Percentiles rank a stretch among this genome's conserved stretches.
phyloP scores from a whole-genome alignment of 768 basidiomycete species.

The Tricholoma saponaceum region DNA sequence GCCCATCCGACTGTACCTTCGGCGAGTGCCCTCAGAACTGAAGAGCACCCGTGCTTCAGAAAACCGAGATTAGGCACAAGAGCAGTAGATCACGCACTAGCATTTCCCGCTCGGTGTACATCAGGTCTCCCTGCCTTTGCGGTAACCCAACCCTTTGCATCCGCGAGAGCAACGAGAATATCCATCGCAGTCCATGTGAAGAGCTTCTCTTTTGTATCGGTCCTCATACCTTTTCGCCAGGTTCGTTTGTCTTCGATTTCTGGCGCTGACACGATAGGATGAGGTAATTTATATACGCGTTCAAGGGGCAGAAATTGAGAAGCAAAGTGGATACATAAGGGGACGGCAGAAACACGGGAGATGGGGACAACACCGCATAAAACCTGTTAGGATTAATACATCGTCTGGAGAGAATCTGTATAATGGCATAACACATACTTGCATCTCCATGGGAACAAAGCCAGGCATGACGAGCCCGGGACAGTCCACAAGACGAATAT shows the following conservation, averaged over 20 bases:
- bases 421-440: slow-evolving; percentile 37
- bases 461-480: slow-evolving; percentile 93
- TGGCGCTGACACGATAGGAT: slow-evolving; percentile 38
- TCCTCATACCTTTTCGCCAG: slow-evolving; percentile 56
- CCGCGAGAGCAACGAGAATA: slow-evolving; percentile 74
- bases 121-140: slow-evolving; percentile 91
- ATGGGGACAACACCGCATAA: slow-evolving; percentile 73
- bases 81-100: slow-evolving; percentile 50
- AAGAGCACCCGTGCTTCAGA: not conserved
- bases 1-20: slow-evolving; percentile 82
- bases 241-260: slow-evolving; percentile 66
- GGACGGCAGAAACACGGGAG: slow-evolving; percentile 77
- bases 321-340: slow-evolving; percentile 75
- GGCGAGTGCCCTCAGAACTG: slow-evolving; percentile 79
- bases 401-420: slow-evolving; percentile 2
- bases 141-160: slow-evolving; percentile 79
- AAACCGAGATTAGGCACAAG: not conserved
- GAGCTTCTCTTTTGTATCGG: slow-evolving; percentile 16
- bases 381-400: slow-evolving; percentile 37
- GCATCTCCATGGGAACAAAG: slow-evolving; percentile 76
- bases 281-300: slow-evolving; percentile 52
- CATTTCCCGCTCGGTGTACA: slow-evolving; percentile 84
- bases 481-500: slow-evolving; percentile 90
- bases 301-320: slow-evolving; percentile 75
- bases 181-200: slow-evolving; percentile 81